Evolutionary conservation across 345 rosid species (phyloP).

Genomic region (Cardamine chenopodiifolia): DNA sequence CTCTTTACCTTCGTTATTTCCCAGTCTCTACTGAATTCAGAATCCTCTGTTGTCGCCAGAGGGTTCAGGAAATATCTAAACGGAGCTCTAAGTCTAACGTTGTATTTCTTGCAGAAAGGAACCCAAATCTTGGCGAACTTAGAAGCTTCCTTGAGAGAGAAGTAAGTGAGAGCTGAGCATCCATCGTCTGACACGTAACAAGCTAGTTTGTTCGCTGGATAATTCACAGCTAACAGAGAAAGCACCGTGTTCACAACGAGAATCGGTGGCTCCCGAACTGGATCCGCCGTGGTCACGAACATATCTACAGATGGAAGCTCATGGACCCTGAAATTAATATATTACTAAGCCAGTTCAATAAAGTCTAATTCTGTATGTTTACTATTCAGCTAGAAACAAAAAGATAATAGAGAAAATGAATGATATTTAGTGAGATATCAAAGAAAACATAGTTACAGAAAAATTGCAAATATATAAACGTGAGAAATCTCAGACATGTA

Average conservation of each 20-base stretch:
- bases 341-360: not conserved
- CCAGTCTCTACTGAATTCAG: slow-evolving; percentile 58
- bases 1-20: slow-evolving; percentile 50
- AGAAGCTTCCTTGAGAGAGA: slow-evolving; percentile 61
- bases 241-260: slow-evolving; percentile 36
- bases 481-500: no score
- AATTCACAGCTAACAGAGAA: slow-evolving; percentile 56
- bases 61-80: slow-evolving; percentile 56
- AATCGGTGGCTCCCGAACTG: slow-evolving; percentile 35
- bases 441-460: no score
- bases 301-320: slow-evolving; percentile 67
- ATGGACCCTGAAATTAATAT: slow-evolving; percentile 32
- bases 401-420: not conserved
- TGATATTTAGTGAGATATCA: no score
- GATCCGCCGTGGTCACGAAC: slow-evolving; percentile 56
- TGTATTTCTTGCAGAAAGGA: slow-evolving; percentile 67
- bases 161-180: slow-evolving; percentile 61
- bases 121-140: slow-evolving; percentile 75
- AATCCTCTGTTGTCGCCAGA: not conserved
- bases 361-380: no score
- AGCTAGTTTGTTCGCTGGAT: slow-evolving; percentile 55
- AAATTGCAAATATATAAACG: no score
- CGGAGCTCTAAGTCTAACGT: slow-evolving; percentile 62
- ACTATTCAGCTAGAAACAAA: no score
- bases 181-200: slow-evolving; percentile 67